Percentiles rank a stretch among this genome's conserved stretches.
phyloP scores from a whole-genome alignment of 768 basidiomycete species.

The Paxillus involutus region DNA sequence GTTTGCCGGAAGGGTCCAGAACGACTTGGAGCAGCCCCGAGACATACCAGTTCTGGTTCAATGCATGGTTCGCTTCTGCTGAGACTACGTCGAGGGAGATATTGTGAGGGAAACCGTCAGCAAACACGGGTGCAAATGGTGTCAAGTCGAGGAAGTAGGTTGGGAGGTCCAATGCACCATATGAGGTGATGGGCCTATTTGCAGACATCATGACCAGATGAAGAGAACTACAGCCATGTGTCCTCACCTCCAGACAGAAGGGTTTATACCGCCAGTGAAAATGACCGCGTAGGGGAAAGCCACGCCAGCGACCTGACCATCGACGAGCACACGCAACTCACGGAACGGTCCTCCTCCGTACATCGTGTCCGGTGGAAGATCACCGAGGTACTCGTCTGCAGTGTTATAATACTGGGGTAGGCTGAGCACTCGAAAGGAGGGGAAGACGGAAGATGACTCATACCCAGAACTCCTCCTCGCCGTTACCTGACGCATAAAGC shows the following conservation, averaged over 20 bases:
- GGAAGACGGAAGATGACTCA: constrained; percentile 4
- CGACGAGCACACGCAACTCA: constrained; percentile 60
- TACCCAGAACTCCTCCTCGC: constrained; percentile 79
- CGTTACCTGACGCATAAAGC: constrained; percentile 68
- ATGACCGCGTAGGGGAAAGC: constrained; percentile 61
- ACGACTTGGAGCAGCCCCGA: constrained; percentile 69
- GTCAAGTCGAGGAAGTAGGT: constrained; percentile 79
- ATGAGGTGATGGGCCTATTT: constrained; percentile 67
- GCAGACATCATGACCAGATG: background rate
- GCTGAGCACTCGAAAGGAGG: background rate
- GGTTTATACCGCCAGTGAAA: constrained; percentile 76
- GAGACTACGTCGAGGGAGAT: constrained; percentile 75
- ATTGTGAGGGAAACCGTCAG: constrained; percentile 67
- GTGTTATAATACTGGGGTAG: constrained; percentile 61
- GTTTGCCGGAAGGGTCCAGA: constrained; percentile 59
- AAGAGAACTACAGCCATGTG: background rate
- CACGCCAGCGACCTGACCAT: constrained; percentile 53
- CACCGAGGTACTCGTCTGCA: constrained; percentile 55
- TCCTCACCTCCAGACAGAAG: constrained; percentile 63
- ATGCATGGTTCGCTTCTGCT: constrained; percentile 61
- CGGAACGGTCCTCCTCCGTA: constrained; percentile 54
- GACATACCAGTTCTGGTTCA: constrained; percentile 77
- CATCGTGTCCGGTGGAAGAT: constrained; percentile 52
- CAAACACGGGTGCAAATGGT: constrained; percentile 69
- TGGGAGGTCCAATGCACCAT: constrained; percentile 74